Conservation (phyloP, 1,139 yeast species). For the Hemisphaericaspora xylanilytica region DNA sequence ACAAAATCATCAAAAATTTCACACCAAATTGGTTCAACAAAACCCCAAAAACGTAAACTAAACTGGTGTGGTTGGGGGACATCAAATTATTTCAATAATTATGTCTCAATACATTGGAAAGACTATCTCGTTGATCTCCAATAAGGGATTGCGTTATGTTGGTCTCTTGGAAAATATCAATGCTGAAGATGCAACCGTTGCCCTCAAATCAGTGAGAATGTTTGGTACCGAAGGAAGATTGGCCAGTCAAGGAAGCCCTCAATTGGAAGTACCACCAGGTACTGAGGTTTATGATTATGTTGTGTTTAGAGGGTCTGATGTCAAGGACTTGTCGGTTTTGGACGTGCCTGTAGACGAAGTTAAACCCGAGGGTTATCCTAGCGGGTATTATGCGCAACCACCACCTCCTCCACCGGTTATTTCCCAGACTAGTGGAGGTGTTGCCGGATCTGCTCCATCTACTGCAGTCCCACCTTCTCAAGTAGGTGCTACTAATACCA, state of each 20-base stretch:
- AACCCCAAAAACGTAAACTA: no score
- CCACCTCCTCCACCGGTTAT: conserved; percentile 7
- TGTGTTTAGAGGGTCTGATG: conserved; percentile 90
- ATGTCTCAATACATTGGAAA: conserved; percentile 93
- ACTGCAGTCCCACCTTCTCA: conserved; percentile 3
- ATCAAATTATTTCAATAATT: no score
- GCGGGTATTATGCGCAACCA: conserved; percentile 21
- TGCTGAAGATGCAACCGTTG: conserved; percentile 88
- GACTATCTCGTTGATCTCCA: conserved; percentile 84
- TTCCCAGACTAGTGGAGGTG: conserved; percentile 6
- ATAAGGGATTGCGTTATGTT: conserved; percentile 84
- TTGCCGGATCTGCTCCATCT: conserved; percentile 6
- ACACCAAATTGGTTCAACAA: no score
- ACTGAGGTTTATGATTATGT: conserved; percentile 74
- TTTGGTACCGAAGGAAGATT: conserved; percentile 94
- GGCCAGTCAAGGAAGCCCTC: conserved; percentile 54
- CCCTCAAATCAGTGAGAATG: conserved; percentile 76
- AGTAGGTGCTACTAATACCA: conserved; percentile 2
- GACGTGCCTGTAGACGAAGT: conserved; percentile 62
- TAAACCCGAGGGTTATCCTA: conserved; percentile 31
- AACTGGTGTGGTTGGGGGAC: no score
- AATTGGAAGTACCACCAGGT: conserved; percentile 72
- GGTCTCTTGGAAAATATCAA: conserved; percentile 85
- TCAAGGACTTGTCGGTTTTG: conserved; percentile 81
- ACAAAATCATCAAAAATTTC: no score